Evolutionary conservation across 352 stramenopile species (phyloP), one percentile per base, ranked within the genome.

Genomic region (Globisporangium barbulae): DNA sequence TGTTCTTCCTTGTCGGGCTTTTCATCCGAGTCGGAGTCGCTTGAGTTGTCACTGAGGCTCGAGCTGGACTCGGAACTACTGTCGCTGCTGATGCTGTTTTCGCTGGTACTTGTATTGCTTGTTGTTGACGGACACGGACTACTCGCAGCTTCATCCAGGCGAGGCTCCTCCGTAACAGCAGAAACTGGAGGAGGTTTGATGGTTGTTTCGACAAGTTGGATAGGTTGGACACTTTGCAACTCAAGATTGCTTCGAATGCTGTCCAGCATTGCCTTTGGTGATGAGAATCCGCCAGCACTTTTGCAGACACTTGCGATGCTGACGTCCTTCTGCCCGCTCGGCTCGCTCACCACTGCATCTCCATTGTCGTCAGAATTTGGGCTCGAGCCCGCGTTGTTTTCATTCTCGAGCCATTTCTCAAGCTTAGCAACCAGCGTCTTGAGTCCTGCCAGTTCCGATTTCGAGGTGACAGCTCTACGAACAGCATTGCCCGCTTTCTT

Each of bases 61-160:
- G 63, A 72, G 25, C 53, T 71, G 22, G 61, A 68, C 5, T 56
- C 63, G 41, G 67, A 64, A 37, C 67, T 77, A 60, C 64, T 73
- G 48, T 59, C 71, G 53, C 61, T 83, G 28, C 49, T 55, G 25
- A 55, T 25, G 31, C 49, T 76, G 53, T 62, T 80, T 22, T 57
- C 61, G 45, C 67, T 75, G n/a, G 35, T 64, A n/a, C 62, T 82
- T 25, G 61, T 66, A 35, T 45, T 81, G 47, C 63, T 79, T 28
- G 71, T 77, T 17, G 64, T 70, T 5, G 72, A 79, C 3, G 76
- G 72, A 57, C 62, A 77, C 10, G 70, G 72, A 68, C 76, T 85
- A 37, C 67, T 74, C 31, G 48, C 47, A 31, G 75, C 81, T 49
- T 64, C 75, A 61, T 53, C 68, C 28, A 59, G 63, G 33, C 52